Base-by-base conservation (phyloP, 306 rosid species). In the Comarum palustre region DNA sequence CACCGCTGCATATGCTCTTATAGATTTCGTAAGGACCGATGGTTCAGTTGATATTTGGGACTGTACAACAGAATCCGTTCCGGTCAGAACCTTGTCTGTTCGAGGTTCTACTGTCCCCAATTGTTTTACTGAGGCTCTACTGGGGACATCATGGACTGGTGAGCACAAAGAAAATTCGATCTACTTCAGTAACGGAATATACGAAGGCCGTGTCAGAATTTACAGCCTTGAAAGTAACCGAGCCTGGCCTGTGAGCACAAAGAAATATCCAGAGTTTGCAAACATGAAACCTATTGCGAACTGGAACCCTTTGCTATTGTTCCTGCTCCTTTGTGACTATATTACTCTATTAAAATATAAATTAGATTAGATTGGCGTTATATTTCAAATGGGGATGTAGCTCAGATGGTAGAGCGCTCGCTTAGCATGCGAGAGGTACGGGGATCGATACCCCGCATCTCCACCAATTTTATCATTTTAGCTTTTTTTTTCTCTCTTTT, bases 351-450 rank as follows among this genome's bases (percentile, higher is more conserved):
- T n/a, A n/a, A n/a, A n/a, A n/a, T n/a, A n/a, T n/a, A n/a, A n/a
- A n/a, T n/a, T n/a, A n/a, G n/a, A n/a, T n/a, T n/a, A n/a, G n/a
- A n/a, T n/a, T n/a, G n/a, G n/a, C n/a, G n/a, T n/a, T n/a, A n/a
- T n/a, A 16, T 13, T 15, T 45, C 20, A 47, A 1, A 55, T 1
- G 87, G 93, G 96, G 96, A 88, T 87, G 92, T 87, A 92, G 96
- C 93, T 90, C 93, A 90, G 92, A 87, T 93, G 93, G 98, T 90
- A 90, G 96, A 88, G 93, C 87, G 88, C 93, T 89, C 85, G 96
- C 93, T 90, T 93, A 86, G 96, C 97, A 90, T 90, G 93, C 88
- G 88, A 90, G 90, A 93, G 93, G 93, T 79, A 84, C 84, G 83
- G 90, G 96, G 93, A 90, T 90, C 92, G 92, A 87, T 90, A 80